Percentiles rank a stretch among this genome's conserved stretches.
These are phyloP conservation scores for Neofusicoccum cordaticola DNA, from an alignment of 2,329 filamentous ascomycete genomes.

Conservation along the genomic window DNA sequence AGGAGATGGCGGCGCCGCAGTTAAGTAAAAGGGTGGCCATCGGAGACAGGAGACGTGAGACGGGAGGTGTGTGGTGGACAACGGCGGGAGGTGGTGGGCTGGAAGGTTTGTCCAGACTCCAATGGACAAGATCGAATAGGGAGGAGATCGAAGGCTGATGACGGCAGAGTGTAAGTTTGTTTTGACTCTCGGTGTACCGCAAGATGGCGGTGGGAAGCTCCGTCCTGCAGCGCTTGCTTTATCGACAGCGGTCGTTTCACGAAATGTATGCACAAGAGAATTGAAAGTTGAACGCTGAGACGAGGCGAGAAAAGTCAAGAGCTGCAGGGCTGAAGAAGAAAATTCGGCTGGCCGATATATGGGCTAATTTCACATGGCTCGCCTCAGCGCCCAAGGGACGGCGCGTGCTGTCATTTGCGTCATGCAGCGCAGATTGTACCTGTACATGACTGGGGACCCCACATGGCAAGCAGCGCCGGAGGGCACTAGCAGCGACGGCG, in stretches of 20 bases:
- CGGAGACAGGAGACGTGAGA: too few species aligned
- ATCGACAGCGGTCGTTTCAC: neutral
- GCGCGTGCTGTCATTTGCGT: neutral
- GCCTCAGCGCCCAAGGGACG: neutral
- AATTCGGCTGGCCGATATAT: neutral
- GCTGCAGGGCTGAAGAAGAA: neutral
- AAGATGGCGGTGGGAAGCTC: neutral
- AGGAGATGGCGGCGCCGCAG: constrained; percentile 1
- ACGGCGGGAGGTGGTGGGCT: too few species aligned
- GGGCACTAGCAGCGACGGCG: neutral
- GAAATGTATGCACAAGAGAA: neutral
- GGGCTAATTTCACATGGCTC: neutral
- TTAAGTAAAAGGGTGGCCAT: neutral
- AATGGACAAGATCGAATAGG: too few species aligned
- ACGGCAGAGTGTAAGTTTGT: too few species aligned
- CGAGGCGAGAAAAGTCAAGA: neutral
- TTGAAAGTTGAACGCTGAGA: neutral
- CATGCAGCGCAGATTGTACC: neutral
- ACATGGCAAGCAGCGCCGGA: neutral
- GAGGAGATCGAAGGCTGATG: too few species aligned
- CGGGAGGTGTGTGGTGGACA: too few species aligned
- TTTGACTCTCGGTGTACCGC: neutral
- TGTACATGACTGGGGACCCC: neutral
- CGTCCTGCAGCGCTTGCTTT: neutral
- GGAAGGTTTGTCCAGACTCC: too few species aligned